Conservation (phyloP, 805 yeast species). For the Hanseniaspora mollemarum region DNA sequence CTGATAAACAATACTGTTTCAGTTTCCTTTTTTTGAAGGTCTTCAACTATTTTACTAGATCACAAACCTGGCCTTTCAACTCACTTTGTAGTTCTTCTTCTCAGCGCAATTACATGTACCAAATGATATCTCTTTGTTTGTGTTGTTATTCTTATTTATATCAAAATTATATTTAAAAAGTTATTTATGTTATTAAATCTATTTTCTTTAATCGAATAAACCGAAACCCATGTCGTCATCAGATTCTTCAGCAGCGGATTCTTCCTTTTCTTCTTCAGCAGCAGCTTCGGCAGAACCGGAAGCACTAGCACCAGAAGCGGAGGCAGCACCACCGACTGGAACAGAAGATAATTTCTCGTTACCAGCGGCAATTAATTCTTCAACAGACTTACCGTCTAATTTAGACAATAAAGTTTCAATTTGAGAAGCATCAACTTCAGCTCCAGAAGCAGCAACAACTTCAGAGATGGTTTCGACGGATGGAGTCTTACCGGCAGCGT, state of each 20-base stretch:
- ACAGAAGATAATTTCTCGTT: slow-evolving; percentile 91
- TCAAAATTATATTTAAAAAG: slow-evolving; percentile 3
- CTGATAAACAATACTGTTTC: no score
- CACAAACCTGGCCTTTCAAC: no score
- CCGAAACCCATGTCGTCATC: slow-evolving; percentile 86
- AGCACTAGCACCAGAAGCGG: slow-evolving; percentile 60
- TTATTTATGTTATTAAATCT: not conserved
- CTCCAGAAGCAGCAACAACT: slow-evolving; percentile 88
- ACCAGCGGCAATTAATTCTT: slow-evolving; percentile 89
- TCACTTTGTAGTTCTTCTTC: no score
- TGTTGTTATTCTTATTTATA: not conserved
- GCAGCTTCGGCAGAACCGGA: slow-evolving; percentile 61
- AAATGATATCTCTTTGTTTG: not conserved
- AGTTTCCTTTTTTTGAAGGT: no score
- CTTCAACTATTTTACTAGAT: no score
- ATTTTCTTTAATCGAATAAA: slow-evolving; percentile 77
- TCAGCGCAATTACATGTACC: no score
- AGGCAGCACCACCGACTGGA: slow-evolving; percentile 96
- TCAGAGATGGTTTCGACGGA: slow-evolving; percentile 81
- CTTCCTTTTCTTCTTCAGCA: slow-evolving; percentile 66
- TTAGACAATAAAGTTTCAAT: slow-evolving; percentile 68
- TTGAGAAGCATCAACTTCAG: slow-evolving; percentile 86
- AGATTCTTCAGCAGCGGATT: slow-evolving; percentile 55
- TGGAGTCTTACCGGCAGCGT: slow-evolving; percentile 94
- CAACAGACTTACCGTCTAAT: slow-evolving; percentile 85